phyloP scores from a whole-genome alignment of 148 eudicot genomes.

The Limonium bicolor region DNA sequence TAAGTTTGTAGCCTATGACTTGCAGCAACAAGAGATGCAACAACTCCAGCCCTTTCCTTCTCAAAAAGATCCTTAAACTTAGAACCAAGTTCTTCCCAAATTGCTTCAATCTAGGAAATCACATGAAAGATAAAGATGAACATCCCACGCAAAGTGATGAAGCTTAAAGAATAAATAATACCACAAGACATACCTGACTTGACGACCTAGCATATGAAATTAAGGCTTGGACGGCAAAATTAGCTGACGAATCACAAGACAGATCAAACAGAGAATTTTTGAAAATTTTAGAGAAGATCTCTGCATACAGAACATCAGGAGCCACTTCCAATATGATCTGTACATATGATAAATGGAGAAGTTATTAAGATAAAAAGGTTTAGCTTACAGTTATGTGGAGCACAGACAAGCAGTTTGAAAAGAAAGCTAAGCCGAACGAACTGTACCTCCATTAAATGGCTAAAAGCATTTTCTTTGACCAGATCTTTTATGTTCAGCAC shows the following conservation, averaged over 20 bases:
- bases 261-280: constrained; percentile 41
- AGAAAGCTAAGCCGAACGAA: too few relatives aligned
- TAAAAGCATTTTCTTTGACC: constrained; percentile 69
- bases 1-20: constrained; percentile 59
- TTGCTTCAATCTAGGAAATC: constrained; percentile 40
- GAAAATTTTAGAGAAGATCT: constrained; percentile 53
- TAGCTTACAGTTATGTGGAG: too few relatives aligned
- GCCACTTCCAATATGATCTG: constrained; percentile 92
- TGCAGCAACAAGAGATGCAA: constrained; percentile 75
- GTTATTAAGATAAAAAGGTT: background rate
- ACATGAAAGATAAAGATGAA: constrained; percentile 2
- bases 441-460: constrained; percentile 93
- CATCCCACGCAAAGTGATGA: background rate
- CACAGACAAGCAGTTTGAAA: too few relatives aligned
- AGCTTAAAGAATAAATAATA: background rate
- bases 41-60: constrained; percentile 65
- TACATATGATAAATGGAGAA: constrained; percentile 4
- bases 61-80: constrained; percentile 60
- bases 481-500: constrained; percentile 34
- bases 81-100: constrained; percentile 67
- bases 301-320: constrained; percentile 53
- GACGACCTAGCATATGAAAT: constrained; percentile 58
- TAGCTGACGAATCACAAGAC: constrained; percentile 60
- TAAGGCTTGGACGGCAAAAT: constrained; percentile 81
- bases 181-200: constrained; percentile 47